Evolutionary conservation across 2,329 filamentous ascomycete species (phyloP), one percentile per base, ranked within the genome.

Genomic region (Sporothrix luriei): DNA sequence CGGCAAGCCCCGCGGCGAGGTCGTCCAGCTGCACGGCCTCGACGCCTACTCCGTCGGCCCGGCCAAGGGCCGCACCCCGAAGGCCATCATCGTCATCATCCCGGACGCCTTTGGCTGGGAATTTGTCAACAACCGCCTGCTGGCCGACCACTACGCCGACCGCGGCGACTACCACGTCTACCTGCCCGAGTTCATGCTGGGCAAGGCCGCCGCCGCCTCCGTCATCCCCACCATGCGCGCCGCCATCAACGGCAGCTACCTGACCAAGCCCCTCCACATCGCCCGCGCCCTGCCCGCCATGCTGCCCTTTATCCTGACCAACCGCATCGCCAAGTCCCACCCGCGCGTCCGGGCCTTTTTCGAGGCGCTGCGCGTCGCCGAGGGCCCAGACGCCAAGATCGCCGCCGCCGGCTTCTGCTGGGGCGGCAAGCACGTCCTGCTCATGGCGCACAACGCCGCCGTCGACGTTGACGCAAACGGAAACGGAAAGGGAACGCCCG

Each of bases 331-430:
- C n/a, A 76, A 76, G 57, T 75, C 77, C 4, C 75, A 75, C 38
- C 79, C 80, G 1, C 71, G 75, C 46, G 80, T 82, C 24, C 75
- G 74, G 51, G 73, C 72, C 49, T 83, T 80, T 74, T 78, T 83
- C 52, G 74, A 78, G 68, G 73, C 76, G 4, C 72, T 83, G 3
- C 81, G 77, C 51, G 73, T 77, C 51, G 76, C 78, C 38, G 75
- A 77, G 51, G 76, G 76, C 13, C 70, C 72, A 5, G 51, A 64
- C 74, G 52, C 69, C 70, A 76, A 77, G 19, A 77, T 89, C 59
- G 86, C 82, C 26, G 84, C 81, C 0, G 84, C 84, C 0, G 88
- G 87, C 0, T 89, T 87, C 78, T 89, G 86, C 79, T 90, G 87
- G 87, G 87, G 87, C 29, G 88, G 85, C 29, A 84, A 85, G 71